phyloP scores from a whole-genome alignment of 1,284 basidiomycete genomes.

The Vanrija humicola region DNA sequence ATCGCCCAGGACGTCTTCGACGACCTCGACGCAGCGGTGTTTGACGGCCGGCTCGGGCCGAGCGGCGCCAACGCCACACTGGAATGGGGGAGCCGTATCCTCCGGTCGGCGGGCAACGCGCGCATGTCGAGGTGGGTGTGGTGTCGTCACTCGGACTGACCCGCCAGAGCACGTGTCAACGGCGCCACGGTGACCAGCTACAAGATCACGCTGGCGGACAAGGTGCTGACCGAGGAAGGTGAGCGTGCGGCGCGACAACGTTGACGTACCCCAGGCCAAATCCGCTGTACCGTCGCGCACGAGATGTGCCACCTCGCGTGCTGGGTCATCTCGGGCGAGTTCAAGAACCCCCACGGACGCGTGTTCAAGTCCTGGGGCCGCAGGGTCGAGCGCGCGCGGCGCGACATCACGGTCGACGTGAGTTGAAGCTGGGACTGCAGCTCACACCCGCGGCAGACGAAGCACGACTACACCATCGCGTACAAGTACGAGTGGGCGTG shows the following conservation, averaged over 20 bases:
- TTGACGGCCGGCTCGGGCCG: slow-evolving; percentile 31
- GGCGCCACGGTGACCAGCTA: not conserved
- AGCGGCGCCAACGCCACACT: slow-evolving; percentile 25
- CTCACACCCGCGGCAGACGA: slow-evolving; percentile 27
- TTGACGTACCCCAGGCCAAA: slow-evolving; percentile 26
- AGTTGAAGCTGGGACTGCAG: slow-evolving; percentile 14
- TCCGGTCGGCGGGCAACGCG: slow-evolving; percentile 45
- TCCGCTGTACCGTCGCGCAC: slow-evolving; percentile 45
- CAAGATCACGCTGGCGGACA: slow-evolving; percentile 34
- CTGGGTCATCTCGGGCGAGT: slow-evolving; percentile 42
- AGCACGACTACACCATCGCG: slow-evolving; percentile 43
- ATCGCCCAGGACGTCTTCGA: slow-evolving; percentile 38
- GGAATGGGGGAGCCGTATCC: slow-evolving; percentile 41
- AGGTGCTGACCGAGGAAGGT: slow-evolving; percentile 36
- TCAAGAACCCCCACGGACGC: slow-evolving; percentile 44
- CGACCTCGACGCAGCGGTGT: slow-evolving; percentile 40
- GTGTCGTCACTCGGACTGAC: not conserved
- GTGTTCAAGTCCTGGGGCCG: slow-evolving; percentile 46
- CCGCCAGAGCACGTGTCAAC: not conserved
- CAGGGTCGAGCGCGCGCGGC: slow-evolving; percentile 40
- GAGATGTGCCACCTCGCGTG: slow-evolving; percentile 49
- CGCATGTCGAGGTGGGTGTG: slow-evolving; percentile 9
- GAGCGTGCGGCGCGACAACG: not conserved
- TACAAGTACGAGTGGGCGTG: slow-evolving; percentile 48
- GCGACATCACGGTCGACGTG: slow-evolving; percentile 44